Evolutionary conservation across 371 early-diverging fungal genomes (phyloP), one percentile per base, ranked within the genome.

Genomic region (Rhizopus sp.): DNA sequence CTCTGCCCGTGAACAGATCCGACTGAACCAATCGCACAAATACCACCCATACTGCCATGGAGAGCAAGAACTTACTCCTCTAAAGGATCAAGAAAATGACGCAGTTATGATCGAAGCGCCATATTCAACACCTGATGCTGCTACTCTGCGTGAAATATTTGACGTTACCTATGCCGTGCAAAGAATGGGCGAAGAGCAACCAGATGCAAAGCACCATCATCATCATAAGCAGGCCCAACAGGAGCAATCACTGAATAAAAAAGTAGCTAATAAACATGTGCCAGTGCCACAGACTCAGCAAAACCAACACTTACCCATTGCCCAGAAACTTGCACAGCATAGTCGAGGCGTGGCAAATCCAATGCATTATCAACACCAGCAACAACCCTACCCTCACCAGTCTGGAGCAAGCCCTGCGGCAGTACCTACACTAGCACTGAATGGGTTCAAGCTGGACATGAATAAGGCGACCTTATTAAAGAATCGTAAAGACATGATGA

Each of bases 151-250:
- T 58, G 87, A 81, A 38, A 77, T 83, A 5, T 73, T 87, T 56
- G 83, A 84, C 60, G 78, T 87, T 7, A 80, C 83, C 0, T 81
- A 78, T 59, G 83, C 87, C 1, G 80, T 83, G 1, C 85, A 83
- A 41, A 75, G 85, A 7, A 82, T 84, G 82, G 85, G 76, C 39
- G 88, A 88, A 53, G 88, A 88, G 30, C 50, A 62, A 29, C 53
- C 58, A 30, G 12, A 57, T 31, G 42, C 45, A 13, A 23, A 15
- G 31, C 31, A n/a, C n/a, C n/a, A n/a, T n/a, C n/a, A 57, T 16
- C 45, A 2, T 5, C 47, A 41, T 8, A n/a, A 46, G 16, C 30
- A 52, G 10, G 3, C 37, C 0, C 23, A 23, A 1, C 23, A 23
- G 1, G 23, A 23, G 23, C 45, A 45, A 17, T 5, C 46, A 55